These are phyloP conservation scores for Nicotiana obtusifolia DNA, from an alignment of 257 asterid genomes.

Conservation along the genomic window DNA sequence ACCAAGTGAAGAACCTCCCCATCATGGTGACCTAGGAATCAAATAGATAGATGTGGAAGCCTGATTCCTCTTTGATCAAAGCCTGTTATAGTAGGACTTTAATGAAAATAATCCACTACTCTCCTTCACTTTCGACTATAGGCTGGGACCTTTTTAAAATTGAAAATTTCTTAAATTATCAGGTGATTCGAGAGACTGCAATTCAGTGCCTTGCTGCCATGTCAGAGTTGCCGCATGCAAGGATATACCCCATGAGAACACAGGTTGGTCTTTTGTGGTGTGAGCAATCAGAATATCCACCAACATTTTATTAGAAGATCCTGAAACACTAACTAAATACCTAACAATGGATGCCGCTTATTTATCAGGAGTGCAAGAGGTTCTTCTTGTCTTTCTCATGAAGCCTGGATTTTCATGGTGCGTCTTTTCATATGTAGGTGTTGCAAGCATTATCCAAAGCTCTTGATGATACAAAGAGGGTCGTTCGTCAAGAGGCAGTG, in stretches of 20 bases:
- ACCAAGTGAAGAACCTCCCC: background rate
- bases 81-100: background rate
- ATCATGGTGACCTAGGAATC: background rate
- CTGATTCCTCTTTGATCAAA: background rate
- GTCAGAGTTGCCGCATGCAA: slow-evolving; percentile 62
- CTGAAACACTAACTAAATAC: background rate
- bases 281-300: background rate
- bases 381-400: slow-evolving; percentile 1
- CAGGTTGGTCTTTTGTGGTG: slow-evolving; percentile 42
- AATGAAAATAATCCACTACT: background rate
- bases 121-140: too few relatives aligned
- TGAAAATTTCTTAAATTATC: slow-evolving; percentile 19
- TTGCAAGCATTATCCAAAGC: slow-evolving; percentile 62
- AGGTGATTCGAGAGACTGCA: slow-evolving; percentile 84
- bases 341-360: background rate
- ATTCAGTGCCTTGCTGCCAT: slow-evolving; percentile 85
- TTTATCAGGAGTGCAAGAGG: background rate
- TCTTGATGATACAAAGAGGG: slow-evolving; percentile 85
- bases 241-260: slow-evolving; percentile 66
- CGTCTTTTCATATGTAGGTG: slow-evolving; percentile 47
- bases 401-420: background rate
- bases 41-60: background rate
- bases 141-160: background rate
- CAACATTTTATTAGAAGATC: background rate
- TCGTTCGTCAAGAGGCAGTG: slow-evolving; percentile 85